Base-by-base conservation (phyloP, 345 rosid species). In the Melastoma malabathricum region DNA sequence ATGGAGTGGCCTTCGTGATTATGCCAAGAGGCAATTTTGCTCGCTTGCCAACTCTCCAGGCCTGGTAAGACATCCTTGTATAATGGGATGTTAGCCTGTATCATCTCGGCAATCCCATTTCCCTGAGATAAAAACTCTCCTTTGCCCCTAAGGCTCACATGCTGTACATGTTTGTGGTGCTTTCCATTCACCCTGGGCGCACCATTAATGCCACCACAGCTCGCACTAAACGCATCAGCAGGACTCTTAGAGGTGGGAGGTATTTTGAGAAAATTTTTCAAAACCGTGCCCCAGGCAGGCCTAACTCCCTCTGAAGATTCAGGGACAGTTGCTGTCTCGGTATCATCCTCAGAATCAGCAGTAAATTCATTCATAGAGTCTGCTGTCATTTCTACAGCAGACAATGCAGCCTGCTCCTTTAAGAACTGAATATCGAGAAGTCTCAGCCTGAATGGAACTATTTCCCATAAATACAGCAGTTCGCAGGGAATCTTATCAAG, bases 1-100 rank as follows among this genome's bases (percentile, higher is more conserved):
- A 92, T 73, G 47, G 93, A 82, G 60, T 84, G 95, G 55, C 94
- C 96, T 67, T 84, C 95, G 44, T 69, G 78, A 78, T 74, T 86
- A 68, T 92, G 95, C 98, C 98, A 92, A 46, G 81, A 52, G 31
- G 82, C 82, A 67, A 92, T 73, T 72, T 82, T 92, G 79, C 82
- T 73, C 50, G 83, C 77, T 64, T 73, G 89, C 98, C 98, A 92
- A 69, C 83, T 75, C 56, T 84, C 86, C 48, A 84, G 68, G 45
- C 93, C 84, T 15, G 89, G 95, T 74, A 82, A 72, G 48, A 92
- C 93, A 63, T 92, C 96, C 66, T 77, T 73, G 64, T 73, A 74
- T 27, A 69, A 60, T 20, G 86, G 87, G 54, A 82, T 66, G 53
- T 74, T 84, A 43, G 93, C 83, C 61, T 77, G 82, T 6, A 78